These are phyloP conservation scores for Singerocomus rubriflavus DNA, from an alignment of 1,284 basidiomycete genomes.

Conservation along the genomic window DNA sequence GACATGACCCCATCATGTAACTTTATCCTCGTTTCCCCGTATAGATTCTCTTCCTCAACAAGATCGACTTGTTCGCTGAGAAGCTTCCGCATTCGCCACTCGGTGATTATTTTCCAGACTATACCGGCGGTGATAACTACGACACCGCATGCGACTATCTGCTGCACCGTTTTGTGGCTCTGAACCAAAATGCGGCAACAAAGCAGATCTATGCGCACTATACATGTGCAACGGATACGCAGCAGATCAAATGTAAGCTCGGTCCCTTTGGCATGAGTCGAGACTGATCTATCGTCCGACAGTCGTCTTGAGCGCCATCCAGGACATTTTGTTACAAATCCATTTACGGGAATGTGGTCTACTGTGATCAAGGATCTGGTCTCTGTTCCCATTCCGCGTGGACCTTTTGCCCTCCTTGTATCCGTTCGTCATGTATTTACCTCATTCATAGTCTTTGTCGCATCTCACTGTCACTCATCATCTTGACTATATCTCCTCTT, in stretches of 20 bases:
- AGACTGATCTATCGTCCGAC: slow-evolving; percentile 10
- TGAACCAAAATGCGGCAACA: slow-evolving; percentile 84
- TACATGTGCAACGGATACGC: slow-evolving; percentile 87
- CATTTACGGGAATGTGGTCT: slow-evolving; percentile 85
- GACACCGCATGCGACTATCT: slow-evolving; percentile 85
- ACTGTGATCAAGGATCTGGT: slow-evolving; percentile 42
- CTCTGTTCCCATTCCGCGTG: slow-evolving; percentile 3
- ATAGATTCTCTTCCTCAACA: slow-evolving; percentile 88
- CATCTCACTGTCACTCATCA: slow-evolving; percentile 21
- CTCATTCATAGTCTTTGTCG: slow-evolving; percentile 15
- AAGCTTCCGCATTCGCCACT: slow-evolving; percentile 89
- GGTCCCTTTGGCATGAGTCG: background rate
- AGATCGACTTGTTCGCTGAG: slow-evolving; percentile 95
- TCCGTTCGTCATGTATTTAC: slow-evolving; percentile 26
- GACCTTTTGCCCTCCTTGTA: slow-evolving; percentile 14
- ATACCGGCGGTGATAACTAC: slow-evolving; percentile 78
- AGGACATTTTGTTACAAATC: slow-evolving; percentile 79
- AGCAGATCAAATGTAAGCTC: slow-evolving; percentile 80
- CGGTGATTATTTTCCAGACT: slow-evolving; percentile 88
- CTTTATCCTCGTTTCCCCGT: slow-evolving; percentile 6
- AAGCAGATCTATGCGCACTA: slow-evolving; percentile 90
- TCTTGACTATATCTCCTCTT: slow-evolving; percentile 23
- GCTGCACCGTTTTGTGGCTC: slow-evolving; percentile 80
- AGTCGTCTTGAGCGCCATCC: slow-evolving; percentile 81
- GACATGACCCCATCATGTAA: background rate